These are phyloP conservation scores for Penicillium egyptiacum DNA, from an alignment of 495 filamentous ascomycete species.

Conservation along the genomic window DNA sequence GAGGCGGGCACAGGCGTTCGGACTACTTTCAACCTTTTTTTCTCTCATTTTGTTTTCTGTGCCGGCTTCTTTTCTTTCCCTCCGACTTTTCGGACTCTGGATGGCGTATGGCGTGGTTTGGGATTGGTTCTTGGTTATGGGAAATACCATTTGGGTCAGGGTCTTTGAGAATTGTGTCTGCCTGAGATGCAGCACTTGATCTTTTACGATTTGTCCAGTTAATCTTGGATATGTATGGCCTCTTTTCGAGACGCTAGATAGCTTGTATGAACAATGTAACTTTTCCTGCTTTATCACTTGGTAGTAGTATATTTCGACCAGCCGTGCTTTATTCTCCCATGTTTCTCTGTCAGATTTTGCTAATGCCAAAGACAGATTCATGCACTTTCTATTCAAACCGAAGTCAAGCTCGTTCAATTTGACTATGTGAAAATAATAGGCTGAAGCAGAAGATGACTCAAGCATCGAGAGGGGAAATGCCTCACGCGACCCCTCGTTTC, in stretches of 20 bases:
- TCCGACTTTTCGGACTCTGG: constrained; percentile 20
- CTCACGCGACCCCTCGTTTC: constrained; percentile 2
- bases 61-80: constrained; percentile 22
- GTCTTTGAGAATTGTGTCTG: constrained; percentile 16
- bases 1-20: constrained; percentile 25
- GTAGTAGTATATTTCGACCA: no score
- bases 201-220: constrained; percentile 23
- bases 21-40: constrained; percentile 9
- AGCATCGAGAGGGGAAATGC: constrained; percentile 5
- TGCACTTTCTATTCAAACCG: neutral
- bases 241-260: constrained; percentile 16
- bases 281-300: neutral
- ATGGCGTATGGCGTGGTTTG: constrained; percentile 38
- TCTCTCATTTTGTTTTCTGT: constrained; percentile 6
- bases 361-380: no score
- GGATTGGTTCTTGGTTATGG: constrained; percentile 30
- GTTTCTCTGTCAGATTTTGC: no score
- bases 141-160: constrained; percentile 37
- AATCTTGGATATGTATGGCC: constrained; percentile 17
- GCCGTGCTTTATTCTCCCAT: no score
- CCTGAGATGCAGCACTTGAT: constrained; percentile 14
- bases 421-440: neutral
- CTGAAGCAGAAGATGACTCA: constrained; percentile 11
- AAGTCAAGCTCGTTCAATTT: neutral
- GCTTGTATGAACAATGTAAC: constrained; percentile 31